Conservation (phyloP, 805 yeast species). For the Saccharomycopsis amapae region DNA sequence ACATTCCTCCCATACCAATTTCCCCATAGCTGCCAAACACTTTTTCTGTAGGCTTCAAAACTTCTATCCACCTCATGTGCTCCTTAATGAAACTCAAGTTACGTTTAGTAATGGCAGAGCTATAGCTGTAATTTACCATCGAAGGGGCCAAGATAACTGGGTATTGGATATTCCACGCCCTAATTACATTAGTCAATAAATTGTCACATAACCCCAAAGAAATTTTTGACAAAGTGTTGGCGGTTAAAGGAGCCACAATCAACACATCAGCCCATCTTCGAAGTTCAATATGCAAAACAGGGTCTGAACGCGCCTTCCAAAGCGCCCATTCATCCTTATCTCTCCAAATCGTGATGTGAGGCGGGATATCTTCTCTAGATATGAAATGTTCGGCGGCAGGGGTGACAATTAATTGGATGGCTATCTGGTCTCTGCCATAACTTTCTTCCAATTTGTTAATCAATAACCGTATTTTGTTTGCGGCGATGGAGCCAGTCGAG, state of each 20-base stretch:
- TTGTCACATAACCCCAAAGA: conserved; percentile 91
- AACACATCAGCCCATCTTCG: conserved; percentile 96
- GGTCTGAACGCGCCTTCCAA: conserved; percentile 81
- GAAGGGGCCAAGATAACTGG: conserved; percentile 93
- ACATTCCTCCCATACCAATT: conserved; percentile 99
- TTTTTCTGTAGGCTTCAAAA: conserved; percentile 91
- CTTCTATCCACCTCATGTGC: conserved; percentile 92
- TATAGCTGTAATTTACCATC: conserved; percentile 89
- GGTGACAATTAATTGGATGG: conserved; percentile 83
- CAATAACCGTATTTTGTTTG: conserved; percentile 70
- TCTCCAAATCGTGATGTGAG: conserved; percentile 81
- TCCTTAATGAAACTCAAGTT: conserved; percentile 72
- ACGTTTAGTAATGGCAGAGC: conserved; percentile 78
- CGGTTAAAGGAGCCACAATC: conserved; percentile 89
- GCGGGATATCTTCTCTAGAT: conserved; percentile 47
- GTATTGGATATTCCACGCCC: conserved; percentile 92
- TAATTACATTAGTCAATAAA: conserved; percentile 75
- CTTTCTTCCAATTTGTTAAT: conserved; percentile 75
- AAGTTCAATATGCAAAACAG: conserved; percentile 89
- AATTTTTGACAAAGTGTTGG: conserved; percentile 85
- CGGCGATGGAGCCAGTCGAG: conserved; percentile 84
- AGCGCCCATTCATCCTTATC: conserved; percentile 91
- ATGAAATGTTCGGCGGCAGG: conserved; percentile 78
- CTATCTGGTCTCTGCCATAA: conserved; percentile 64
- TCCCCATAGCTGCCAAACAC: conserved; percentile 91